Evolutionary conservation across 2,329 filamentous ascomycete genomes (phyloP), one percentile per base, ranked within the genome.

Genomic region (Neospermospora avenae): DNA sequence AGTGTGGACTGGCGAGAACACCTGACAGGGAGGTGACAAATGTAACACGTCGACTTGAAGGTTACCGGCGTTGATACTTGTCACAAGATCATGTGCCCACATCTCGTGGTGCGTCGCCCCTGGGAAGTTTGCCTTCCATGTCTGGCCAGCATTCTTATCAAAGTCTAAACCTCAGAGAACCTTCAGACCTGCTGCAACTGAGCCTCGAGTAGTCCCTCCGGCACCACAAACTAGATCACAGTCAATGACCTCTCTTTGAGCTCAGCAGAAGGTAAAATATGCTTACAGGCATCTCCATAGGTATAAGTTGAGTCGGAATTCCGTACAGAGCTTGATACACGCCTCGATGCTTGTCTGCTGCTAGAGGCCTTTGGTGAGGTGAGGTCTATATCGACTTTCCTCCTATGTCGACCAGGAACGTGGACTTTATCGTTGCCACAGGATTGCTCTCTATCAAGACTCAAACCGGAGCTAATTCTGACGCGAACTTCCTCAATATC

Each of bases 11-110:
- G 84, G 83, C 0, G 89, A 93, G 70, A 86, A 93, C 0, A 81
- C 83, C 66, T 93, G 89, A 55, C 91, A 96, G 0, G 91, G 90
- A 0, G 89, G 90, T 0, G 87, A 91, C 0, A 92, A 73, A 65
- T 96, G 91, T 0, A 90, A 74, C 1, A 93, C 75, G 65, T 93
- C 90, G 0, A 86, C 81, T 11, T 60, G 74, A 4, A 78, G 37
- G 10, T 18, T 18, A 8, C 31, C 16, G 4, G 35, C 31, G 14
- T 68, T 57, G 6, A 57, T 35, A 0, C 48, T 46, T 0, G 66
- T 68, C 42, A 84, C 74, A 51, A 87, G 84, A 2, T 81, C 73
- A 37, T 78, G 73, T 1, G 82, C 73, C 0, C 79, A 75, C 60
- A 75, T 74, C 4, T 78, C 55, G 22, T 57, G 60, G 1, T 64